Evolutionary conservation across 768 basidiomycete genomes (phyloP).

Genomic region (Kwoniella pini): DNA sequence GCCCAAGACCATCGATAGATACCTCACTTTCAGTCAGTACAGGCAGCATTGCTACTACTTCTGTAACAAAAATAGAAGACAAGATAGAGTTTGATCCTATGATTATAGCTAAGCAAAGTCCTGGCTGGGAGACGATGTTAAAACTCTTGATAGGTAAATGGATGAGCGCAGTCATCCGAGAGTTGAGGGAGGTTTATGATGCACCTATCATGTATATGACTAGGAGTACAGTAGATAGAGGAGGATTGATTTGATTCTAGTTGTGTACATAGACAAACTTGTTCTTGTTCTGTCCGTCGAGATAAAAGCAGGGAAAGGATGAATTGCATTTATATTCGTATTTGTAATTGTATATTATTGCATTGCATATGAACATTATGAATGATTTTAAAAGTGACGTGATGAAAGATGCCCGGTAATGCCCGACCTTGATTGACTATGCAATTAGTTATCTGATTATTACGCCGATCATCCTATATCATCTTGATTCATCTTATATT

Average conservation of each 20-base stretch:
- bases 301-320: too few relatives aligned
- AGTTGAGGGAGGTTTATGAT: constrained; percentile 17
- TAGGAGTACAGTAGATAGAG: not conserved
- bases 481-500: not conserved
- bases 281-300: too few relatives aligned
- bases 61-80: constrained; percentile 1
- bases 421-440: not conserved
- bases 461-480: not conserved
- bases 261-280: too few relatives aligned
- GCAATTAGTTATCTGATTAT: not conserved
- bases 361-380: too few relatives aligned
- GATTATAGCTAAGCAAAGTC: constrained; percentile 39
- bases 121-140: constrained; percentile 47
- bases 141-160: constrained; percentile 26
- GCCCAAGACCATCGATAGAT: constrained; percentile 12
- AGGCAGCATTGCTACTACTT: not conserved
- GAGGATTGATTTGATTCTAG: constrained; percentile 4
- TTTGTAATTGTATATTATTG: too few relatives aligned
- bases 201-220: not conserved
- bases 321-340: too few relatives aligned
- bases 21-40: not conserved
- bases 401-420: not conserved
- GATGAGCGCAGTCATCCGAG: constrained; percentile 34
- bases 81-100: constrained; percentile 44
- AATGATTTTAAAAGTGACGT: too few relatives aligned